Evolutionary conservation across 2,329 filamentous ascomycete species (phyloP), one percentile per base, ranked within the genome.

Genomic region (Truncatella angustata): DNA sequence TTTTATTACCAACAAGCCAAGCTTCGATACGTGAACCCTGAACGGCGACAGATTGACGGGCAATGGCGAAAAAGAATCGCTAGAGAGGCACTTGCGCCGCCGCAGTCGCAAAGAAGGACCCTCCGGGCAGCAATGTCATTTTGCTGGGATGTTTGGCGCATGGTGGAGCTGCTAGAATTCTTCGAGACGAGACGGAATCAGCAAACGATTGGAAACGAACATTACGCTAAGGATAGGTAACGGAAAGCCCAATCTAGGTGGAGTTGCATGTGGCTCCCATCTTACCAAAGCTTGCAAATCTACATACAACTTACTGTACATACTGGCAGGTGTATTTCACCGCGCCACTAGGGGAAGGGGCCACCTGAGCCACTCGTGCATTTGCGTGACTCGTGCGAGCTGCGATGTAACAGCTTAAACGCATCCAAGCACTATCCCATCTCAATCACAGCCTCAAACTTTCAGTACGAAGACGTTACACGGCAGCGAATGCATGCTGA

Each of bases 21-120:
- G 47, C 34, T 20, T 24, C 12, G 47, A 50, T 23, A 30, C 30
- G 14, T 36, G 46, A 35, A 43, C 47, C 47, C 47, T 50, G 47
- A 50, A 50, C 42, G 36, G 47, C 36, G 47, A 40, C 47, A 42
- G 45, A 35, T 28, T 36, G 30, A 37, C 45, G 45, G 45, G 34
- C 40, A 20, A 34, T 34, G 45, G 30, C 20, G 24, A 36, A 39
- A 49, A 49, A 36, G 34, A 34, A 24, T 44, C 40, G 40, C 23
- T 44, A 23, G 40, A 28, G 28, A 4, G 28, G 16, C n/a, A n/a
- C n/a, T n/a, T 44, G 45, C 45, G 7, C 20, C 34, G 32, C 28
- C 45, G 30, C 32, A 36, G 32, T 39, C 43, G 43, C 43, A 46
- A 34, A 46, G n/a, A n/a, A n/a, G 43, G 26, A 32, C 26, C 26